Evolutionary conservation across 2,329 filamentous ascomycete species (phyloP).

Genomic region (Alternaria gansuensis): DNA sequence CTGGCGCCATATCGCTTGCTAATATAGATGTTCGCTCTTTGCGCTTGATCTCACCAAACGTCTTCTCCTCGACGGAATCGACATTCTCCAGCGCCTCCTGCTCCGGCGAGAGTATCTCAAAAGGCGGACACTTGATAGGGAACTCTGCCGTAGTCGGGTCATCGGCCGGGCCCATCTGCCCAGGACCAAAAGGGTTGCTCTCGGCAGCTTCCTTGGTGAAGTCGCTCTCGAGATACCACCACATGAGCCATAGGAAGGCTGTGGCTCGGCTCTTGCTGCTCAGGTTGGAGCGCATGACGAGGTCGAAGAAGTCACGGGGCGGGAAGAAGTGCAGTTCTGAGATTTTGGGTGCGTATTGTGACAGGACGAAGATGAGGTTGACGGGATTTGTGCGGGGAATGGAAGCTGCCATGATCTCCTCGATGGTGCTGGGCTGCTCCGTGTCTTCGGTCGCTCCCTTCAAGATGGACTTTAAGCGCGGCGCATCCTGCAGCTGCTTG

Average conservation of each 20-base stretch:
- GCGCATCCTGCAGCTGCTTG: constrained; percentile 97
- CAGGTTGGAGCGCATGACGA: constrained; percentile 88
- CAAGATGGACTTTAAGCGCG: constrained; percentile 92
- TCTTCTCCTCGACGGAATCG: constrained; percentile 73
- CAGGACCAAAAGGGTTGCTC: constrained; percentile 85
- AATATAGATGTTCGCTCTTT: constrained; percentile 76
- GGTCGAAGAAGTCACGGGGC: constrained; percentile 90
- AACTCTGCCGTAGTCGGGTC: constrained; percentile 54
- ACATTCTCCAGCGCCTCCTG: constrained; percentile 76
- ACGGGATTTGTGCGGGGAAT: constrained; percentile 93
- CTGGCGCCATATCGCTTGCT: constrained; percentile 75
- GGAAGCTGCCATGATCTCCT: constrained; percentile 75
- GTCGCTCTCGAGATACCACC: constrained; percentile 98
- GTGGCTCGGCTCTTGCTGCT: constrained; percentile 83
- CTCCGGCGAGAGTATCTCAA: constrained; percentile 71
- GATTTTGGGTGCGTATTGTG: constrained; percentile 86
- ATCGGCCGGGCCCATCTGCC: constrained; percentile 51
- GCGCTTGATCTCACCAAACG: constrained; percentile 77
- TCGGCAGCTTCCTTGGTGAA: constrained; percentile 88
- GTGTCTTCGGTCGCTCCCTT: constrained; percentile 95
- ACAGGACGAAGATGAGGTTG: constrained; percentile 94
- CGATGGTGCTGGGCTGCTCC: constrained; percentile 81
- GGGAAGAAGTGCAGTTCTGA: constrained; percentile 91
- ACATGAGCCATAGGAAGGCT: constrained; percentile 97
- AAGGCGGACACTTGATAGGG: constrained; percentile 68